phyloP scores from a whole-genome alignment of 257 asterid genomes.

The Ligustrum vulgare region DNA sequence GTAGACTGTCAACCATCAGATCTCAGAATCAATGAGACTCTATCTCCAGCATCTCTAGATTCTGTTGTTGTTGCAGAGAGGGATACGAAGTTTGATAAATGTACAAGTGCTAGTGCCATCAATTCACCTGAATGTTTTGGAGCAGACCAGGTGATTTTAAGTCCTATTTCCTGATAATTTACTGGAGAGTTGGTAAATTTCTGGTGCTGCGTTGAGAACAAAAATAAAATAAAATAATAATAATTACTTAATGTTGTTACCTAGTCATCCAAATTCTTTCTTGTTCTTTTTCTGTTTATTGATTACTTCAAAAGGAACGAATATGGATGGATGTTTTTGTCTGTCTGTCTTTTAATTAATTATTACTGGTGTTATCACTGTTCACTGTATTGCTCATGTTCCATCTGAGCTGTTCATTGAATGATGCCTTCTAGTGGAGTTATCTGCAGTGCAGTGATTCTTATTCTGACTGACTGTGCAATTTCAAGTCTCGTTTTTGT shows the following conservation, averaged over 20 bases:
- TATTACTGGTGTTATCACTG: background rate
- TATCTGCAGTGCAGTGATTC: background rate
- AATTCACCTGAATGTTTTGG: constrained; percentile 57
- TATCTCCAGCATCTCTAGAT: constrained; percentile 68
- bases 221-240: constrained; percentile 6
- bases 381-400: background rate
- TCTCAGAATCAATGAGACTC: constrained; percentile 58
- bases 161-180: background rate
- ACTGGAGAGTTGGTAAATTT: constrained; percentile 4
- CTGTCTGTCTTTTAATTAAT: background rate
- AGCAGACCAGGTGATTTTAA: constrained; percentile 44
- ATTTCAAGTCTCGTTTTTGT: background rate
- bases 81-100: constrained; percentile 53
- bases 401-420: background rate
- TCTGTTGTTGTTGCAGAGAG: constrained; percentile 61
- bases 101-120: constrained; percentile 47
- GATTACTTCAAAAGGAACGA: background rate
- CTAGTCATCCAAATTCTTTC: background rate
- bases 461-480: background rate
- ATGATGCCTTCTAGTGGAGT: background rate
- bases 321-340: background rate
- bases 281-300: background rate
- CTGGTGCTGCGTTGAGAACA: constrained; percentile 13
- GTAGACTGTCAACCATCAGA: constrained; percentile 58
- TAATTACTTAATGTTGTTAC: constrained; percentile 15